These are phyloP conservation scores for Trypanosoma cruzi DNA, from an alignment of 208 protist genomes.

Conservation along the genomic window DNA sequence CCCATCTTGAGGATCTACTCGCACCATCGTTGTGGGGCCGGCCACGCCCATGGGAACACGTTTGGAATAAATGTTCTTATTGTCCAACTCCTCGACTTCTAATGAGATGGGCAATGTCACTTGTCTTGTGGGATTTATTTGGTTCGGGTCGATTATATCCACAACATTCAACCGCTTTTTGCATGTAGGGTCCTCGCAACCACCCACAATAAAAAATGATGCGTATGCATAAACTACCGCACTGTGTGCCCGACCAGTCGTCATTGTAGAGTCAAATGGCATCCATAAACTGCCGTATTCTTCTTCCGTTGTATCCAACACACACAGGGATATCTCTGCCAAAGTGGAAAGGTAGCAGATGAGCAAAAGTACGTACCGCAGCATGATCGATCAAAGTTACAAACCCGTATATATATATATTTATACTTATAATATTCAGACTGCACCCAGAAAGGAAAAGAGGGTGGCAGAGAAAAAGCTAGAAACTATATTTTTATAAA, in stretches of 20 bases:
- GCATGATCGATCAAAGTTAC: too few relatives aligned
- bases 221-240: constrained; percentile 15
- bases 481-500: too few relatives aligned
- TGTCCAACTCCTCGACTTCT: not conserved
- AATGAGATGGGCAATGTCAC: constrained; percentile 17
- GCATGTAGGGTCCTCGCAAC: constrained; percentile 16
- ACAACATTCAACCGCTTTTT: not conserved
- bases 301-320: not conserved
- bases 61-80: not conserved
- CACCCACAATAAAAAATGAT: constrained; percentile 19
- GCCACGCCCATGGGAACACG: constrained; percentile 4
- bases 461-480: too few relatives aligned
- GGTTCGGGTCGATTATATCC: constrained; percentile 16
- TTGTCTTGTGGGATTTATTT: not conserved
- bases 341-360: too few relatives aligned
- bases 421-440: too few relatives aligned
- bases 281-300: not conserved
- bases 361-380: too few relatives aligned
- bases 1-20: constrained; percentile 9
- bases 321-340: too few relatives aligned
- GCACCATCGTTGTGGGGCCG: constrained; percentile 15
- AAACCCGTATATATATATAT: too few relatives aligned
- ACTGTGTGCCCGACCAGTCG: constrained; percentile 14
- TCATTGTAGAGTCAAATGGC: not conserved
- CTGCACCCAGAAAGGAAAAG: too few relatives aligned